Percentiles rank a stretch among this genome's conserved stretches.
Conservation (phyloP, 108 stramenopile species). For the Schizochytrium sp. region DNA sequence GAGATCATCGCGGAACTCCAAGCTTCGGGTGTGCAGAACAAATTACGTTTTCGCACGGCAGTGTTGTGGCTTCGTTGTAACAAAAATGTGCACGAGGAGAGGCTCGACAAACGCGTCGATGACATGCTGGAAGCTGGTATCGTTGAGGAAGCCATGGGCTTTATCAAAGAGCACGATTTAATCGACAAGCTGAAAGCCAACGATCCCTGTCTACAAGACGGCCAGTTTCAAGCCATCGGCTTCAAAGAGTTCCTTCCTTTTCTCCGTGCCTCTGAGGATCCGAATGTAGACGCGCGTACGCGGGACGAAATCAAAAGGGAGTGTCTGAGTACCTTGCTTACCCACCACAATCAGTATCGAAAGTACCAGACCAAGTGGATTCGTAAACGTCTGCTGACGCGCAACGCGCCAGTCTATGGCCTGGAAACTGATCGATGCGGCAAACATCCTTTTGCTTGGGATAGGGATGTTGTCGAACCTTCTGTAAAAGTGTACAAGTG, state of each 20-base stretch:
- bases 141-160: background rate
- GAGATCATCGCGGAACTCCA: background rate
- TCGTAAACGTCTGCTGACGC: background rate
- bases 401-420: background rate
- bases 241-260: background rate
- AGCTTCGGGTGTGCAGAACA: background rate
- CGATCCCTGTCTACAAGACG: background rate
- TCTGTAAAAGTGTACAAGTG: background rate
- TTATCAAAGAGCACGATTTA: background rate
- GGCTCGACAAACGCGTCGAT: background rate
- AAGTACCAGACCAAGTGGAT: conserved; percentile 8
- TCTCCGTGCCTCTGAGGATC: background rate
- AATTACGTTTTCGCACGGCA: background rate
- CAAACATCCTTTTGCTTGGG: background rate
- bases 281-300: background rate
- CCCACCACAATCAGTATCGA: background rate
- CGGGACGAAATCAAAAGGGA: background rate
- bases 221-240: conserved; percentile 8
- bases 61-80: background rate
- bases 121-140: background rate
- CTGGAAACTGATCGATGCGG: background rate
- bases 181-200: background rate
- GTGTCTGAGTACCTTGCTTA: background rate
- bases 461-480: background rate
- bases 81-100: background rate